A percentile compares a stretch with the other conserved stretches of the same genome.
phyloP scores from a whole-genome alignment of 805 yeast genomes.

The Candida odintsovae region DNA sequence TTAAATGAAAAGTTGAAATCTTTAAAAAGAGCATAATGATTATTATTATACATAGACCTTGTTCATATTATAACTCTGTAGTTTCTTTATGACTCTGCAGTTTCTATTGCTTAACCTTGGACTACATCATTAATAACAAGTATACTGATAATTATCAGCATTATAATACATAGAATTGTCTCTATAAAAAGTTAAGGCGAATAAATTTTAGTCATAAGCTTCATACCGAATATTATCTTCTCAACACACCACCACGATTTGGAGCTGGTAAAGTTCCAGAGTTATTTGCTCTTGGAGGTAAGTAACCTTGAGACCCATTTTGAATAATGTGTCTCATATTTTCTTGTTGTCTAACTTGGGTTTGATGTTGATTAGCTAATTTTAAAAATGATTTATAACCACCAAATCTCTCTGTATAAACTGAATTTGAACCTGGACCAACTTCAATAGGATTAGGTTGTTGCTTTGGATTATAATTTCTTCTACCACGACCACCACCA shows the following conservation, averaged over 20 bases:
- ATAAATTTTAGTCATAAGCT: too few species aligned
- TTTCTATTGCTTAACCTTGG: too few species aligned
- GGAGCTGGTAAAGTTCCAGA: constrained; percentile 15
- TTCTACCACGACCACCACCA: constrained; percentile 33
- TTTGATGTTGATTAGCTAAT: constrained; percentile 12
- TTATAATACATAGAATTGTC: neutral
- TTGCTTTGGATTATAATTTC: constrained; percentile 22
- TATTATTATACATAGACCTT: neutral
- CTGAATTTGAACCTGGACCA: constrained; percentile 44
- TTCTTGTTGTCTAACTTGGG: constrained; percentile 12
- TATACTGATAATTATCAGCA: too few species aligned
- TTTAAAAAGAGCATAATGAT: constrained; percentile 1
- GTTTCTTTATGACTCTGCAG: neutral
- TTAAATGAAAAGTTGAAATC: constrained; percentile 5
- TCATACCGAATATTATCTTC: constrained; percentile 9
- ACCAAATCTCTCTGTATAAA: constrained; percentile 43
- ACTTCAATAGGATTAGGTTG: constrained; percentile 36
- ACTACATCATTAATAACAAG: too few species aligned
- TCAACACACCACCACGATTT: constrained; percentile 20
- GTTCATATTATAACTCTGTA: neutral
- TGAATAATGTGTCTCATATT: constrained; percentile 11
- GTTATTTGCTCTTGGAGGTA: neutral
- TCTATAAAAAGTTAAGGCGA: neutral
- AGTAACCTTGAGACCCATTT: constrained; percentile 5
- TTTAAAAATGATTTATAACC: constrained; percentile 42